A percentile compares a stretch with the other conserved stretches of the same genome.
phyloP scores from a whole-genome alignment of 768 basidiomycete genomes.

The Mycena metata region DNA sequence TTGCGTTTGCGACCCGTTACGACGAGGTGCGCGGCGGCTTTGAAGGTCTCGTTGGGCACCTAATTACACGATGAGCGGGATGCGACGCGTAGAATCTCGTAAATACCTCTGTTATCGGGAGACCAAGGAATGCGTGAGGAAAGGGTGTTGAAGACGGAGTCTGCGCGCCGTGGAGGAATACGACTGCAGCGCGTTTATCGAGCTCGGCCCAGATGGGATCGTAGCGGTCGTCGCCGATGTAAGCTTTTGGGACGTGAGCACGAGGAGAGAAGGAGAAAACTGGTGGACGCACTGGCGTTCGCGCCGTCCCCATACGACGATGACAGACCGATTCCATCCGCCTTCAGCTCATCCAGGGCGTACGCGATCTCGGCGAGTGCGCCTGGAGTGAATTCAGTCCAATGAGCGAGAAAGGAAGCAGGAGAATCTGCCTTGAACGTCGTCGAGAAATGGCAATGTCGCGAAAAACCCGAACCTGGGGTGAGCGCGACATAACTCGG shows the following conservation, averaged over 20 bases:
- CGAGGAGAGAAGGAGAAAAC: not conserved
- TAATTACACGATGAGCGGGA: slow-evolving; percentile 45
- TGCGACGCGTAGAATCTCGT: slow-evolving; percentile 1
- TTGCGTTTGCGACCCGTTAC: slow-evolving; percentile 77
- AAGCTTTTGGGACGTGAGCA: slow-evolving; percentile 56
- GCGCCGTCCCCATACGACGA: slow-evolving; percentile 75
- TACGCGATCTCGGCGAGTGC: slow-evolving; percentile 71
- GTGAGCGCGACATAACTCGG: slow-evolving; percentile 61
- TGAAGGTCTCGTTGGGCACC: slow-evolving; percentile 88
- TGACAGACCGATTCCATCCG: slow-evolving; percentile 74
- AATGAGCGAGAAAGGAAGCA: not conserved
- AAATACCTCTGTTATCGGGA: slow-evolving; percentile 76
- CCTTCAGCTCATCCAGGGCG: slow-evolving; percentile 70
- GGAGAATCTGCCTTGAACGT: slow-evolving; percentile 65
- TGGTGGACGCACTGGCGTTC: slow-evolving; percentile 61
- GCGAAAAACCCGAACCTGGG: slow-evolving; percentile 82
- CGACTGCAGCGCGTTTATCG: slow-evolving; percentile 67
- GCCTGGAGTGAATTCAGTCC: slow-evolving; percentile 52
- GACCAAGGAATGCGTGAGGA: slow-evolving; percentile 73
- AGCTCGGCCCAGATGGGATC: slow-evolving; percentile 81
- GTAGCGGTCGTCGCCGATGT: slow-evolving; percentile 74
- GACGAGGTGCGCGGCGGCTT: slow-evolving; percentile 84
- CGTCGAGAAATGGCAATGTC: slow-evolving; percentile 70
- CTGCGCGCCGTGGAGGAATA: slow-evolving; percentile 82
- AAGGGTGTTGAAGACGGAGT: slow-evolving; percentile 73